Evolutionary conservation across 371 early-diverging fungal species (phyloP).

Genomic region (Mucor indicus): DNA sequence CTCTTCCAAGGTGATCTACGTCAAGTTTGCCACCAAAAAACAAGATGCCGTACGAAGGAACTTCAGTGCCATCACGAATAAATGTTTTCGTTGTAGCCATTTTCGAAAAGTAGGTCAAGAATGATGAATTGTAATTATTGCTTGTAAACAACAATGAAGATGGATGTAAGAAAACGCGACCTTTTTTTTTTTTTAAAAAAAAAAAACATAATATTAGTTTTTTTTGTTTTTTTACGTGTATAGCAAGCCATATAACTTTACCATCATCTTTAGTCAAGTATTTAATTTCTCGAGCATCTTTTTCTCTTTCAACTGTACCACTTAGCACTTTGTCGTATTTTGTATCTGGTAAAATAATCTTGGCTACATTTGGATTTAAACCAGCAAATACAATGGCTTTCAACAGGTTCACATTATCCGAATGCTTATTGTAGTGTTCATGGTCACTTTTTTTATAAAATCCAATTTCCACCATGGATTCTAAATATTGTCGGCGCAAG

Average conservation of each 20-base stretch:
- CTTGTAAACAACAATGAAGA: constrained; percentile 64
- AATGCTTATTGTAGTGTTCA: constrained; percentile 43
- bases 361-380: constrained; percentile 68
- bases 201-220: neutral
- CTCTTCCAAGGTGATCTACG: constrained; percentile 69
- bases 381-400: constrained; percentile 64
- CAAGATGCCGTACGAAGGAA: constrained; percentile 65
- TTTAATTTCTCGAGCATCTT: constrained; percentile 70
- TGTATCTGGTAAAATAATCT: constrained; percentile 66
- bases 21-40: constrained; percentile 70
- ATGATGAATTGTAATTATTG: constrained; percentile 58
- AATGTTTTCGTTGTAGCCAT: constrained; percentile 71
- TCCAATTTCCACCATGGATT: constrained; percentile 62
- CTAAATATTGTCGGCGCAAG: constrained; percentile 55
- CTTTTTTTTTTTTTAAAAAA: constrained; percentile 12
- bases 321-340: constrained; percentile 70
- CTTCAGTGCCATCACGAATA: constrained; percentile 73
- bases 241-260: constrained; percentile 14
- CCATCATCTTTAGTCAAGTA: constrained; percentile 65
- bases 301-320: constrained; percentile 73
- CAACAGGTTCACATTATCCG: constrained; percentile 50
- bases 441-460: constrained; percentile 28
- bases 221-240: neutral
- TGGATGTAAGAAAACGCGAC: constrained; percentile 81
- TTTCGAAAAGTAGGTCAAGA: constrained; percentile 69